Evolutionary conservation across 73 alveolate species (phyloP), one percentile per base, ranked within the genome.

Genomic region (Uronychia setigera): DNA sequence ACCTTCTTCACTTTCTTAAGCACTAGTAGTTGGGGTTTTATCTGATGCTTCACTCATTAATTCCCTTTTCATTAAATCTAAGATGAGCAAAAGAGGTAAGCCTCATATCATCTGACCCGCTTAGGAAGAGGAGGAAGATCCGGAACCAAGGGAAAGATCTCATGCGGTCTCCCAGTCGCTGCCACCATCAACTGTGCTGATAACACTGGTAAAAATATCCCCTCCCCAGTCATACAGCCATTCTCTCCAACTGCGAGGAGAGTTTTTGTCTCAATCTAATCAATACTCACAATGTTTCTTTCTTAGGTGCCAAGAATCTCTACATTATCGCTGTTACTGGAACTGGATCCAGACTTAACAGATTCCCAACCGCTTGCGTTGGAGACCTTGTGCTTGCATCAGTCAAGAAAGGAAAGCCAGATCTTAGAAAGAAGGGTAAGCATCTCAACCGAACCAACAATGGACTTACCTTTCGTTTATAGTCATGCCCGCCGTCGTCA

Each of bases 321-420:
- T 96, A 94, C 97, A 93, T 95, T 74, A 94, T 98, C 58, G 98
- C 99, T 11, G 96, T 94, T 80, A 79, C 82, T 60, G 92, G 88
- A 57, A 83, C 81, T 74, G 94, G 92, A 78, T 95, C 95, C 46
- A 84, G 95, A 29, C 86, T 89, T 32, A 94, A 94, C 88, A 87
- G 97, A 87, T 80, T 91, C 85, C 98, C 98, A 29, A 79, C 83
- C 86, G 99, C 98, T 31, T 93, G 98, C 29, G 97, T 93, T 59
- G 99, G 99, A 26, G 99, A 98, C 83, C 87, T 97, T 96, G 97
- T 98, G 85, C 92, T 98, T 67, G 93, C 97, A 89, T 86, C 99
- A 60, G 98, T 93, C 94, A 98, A 97, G 96, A 96, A 98, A 94
- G 99, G 99, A 76, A 97, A 97, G 95, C 99, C 99, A 77, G 99